phyloP scores from a whole-genome alignment of 1,284 basidiomycete genomes.

The Irpex rosettiformis region DNA sequence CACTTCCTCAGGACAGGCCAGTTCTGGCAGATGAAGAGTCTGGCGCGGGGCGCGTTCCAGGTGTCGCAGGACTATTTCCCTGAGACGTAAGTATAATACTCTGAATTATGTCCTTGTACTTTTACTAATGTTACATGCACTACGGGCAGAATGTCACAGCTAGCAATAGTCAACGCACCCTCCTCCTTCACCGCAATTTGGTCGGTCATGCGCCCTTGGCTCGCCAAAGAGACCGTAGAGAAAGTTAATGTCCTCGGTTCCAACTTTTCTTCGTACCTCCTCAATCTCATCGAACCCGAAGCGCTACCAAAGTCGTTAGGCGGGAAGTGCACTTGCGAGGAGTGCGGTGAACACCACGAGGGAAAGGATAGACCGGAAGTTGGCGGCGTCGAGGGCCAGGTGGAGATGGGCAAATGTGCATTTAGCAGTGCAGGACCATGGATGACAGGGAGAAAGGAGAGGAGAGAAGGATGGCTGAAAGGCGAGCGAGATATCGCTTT shows the following conservation, averaged over 20 bases:
- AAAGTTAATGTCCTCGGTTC: slow-evolving; percentile 63
- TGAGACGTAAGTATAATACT: slow-evolving; percentile 50
- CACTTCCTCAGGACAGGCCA: slow-evolving; percentile 46
- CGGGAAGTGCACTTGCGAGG: slow-evolving; percentile 52
- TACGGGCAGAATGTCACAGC: slow-evolving; percentile 55
- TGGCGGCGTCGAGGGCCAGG: slow-evolving; percentile 6
- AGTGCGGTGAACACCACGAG: slow-evolving; percentile 15
- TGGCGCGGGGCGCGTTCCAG: slow-evolving; percentile 59
- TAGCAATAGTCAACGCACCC: slow-evolving; percentile 68
- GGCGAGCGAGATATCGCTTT: slow-evolving; percentile 26
- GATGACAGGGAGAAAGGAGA: slow-evolving; percentile 55
- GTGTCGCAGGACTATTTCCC: slow-evolving; percentile 75
- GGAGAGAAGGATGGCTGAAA: slow-evolving; percentile 39
- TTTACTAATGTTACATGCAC: background rate
- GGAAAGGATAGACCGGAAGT: slow-evolving; percentile 1
- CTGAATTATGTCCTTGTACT: background rate
- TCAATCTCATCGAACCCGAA: slow-evolving; percentile 55
- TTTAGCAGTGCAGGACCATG: slow-evolving; percentile 65
- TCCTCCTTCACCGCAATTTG: slow-evolving; percentile 69
- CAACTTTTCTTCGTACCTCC: slow-evolving; percentile 51
- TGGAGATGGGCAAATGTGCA: slow-evolving; percentile 48
- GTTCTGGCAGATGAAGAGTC: slow-evolving; percentile 71
- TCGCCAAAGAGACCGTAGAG: slow-evolving; percentile 64
- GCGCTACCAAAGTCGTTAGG: slow-evolving; percentile 41
- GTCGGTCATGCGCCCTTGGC: slow-evolving; percentile 63